phyloP scores from a whole-genome alignment of 352 stramenopile genomes.

The Globisporangium camurandrum region DNA sequence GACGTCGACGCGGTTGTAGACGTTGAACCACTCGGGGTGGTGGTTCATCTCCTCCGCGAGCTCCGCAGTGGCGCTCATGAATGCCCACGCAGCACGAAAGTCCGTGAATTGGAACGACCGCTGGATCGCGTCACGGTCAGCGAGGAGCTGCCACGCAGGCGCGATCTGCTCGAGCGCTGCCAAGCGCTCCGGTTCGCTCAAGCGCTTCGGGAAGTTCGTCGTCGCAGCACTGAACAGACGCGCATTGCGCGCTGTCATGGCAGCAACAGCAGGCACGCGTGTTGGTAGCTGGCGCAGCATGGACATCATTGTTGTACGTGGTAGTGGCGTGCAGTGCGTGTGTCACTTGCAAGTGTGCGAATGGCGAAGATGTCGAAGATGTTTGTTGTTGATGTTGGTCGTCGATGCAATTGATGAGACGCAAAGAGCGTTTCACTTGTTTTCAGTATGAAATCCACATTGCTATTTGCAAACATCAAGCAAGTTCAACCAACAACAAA shows the following conservation, averaged over 20 bases:
- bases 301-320: neutral
- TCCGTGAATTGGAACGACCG: slow-evolving; percentile 80
- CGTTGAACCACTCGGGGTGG: slow-evolving; percentile 99
- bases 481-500: no score
- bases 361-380: no score
- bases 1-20: slow-evolving; percentile 97
- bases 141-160: slow-evolving; percentile 39
- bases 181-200: slow-evolving; percentile 39
- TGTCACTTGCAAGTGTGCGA: neutral
- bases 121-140: slow-evolving; percentile 71
- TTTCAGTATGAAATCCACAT: no score
- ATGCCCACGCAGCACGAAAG: slow-evolving; percentile 75
- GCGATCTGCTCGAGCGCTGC: slow-evolving; percentile 33
- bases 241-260: neutral
- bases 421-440: no score
- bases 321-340: neutral
- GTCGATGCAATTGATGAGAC: neutral
- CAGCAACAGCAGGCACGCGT: neutral
- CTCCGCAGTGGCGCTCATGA: slow-evolving; percentile 70
- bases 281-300: slow-evolving; percentile 12
- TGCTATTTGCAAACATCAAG: no score
- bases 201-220: slow-evolving; percentile 32
- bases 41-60: slow-evolving; percentile 90
- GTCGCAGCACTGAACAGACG: slow-evolving; percentile 17
- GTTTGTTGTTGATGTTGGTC: neutral